Evolutionary conservation across 768 basidiomycete genomes (phyloP).

Genomic region (Amanita thiersii): DNA sequence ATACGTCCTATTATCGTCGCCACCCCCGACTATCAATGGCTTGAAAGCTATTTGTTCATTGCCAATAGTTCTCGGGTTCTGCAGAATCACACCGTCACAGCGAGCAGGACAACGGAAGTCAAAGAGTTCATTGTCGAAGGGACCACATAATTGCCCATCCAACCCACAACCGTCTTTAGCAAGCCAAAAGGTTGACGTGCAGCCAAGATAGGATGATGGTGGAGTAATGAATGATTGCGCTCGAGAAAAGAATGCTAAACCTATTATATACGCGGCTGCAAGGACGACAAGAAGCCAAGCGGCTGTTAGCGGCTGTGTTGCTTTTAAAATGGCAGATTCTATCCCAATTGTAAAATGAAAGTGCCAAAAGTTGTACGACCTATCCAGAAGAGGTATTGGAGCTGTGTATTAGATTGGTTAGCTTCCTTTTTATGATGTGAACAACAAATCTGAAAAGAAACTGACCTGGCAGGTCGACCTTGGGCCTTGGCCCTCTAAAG

Average conservation of each 20-base stretch:
- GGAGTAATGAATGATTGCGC: slow-evolving; percentile 69
- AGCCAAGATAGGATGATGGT: slow-evolving; percentile 52
- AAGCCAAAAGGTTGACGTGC: slow-evolving; percentile 66
- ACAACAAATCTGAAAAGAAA: slow-evolving; percentile 1
- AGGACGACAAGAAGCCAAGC: slow-evolving; percentile 50
- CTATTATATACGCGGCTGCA: slow-evolving; percentile 56
- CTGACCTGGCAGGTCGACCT: slow-evolving; percentile 42
- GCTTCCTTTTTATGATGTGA: neutral
- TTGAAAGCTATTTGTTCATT: slow-evolving; percentile 53
- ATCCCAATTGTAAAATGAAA: slow-evolving; percentile 33
- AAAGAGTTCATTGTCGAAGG: slow-evolving; percentile 52
- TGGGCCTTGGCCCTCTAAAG: slow-evolving; percentile 53
- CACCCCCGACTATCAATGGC: slow-evolving; percentile 82
- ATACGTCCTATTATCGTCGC: slow-evolving; percentile 63
- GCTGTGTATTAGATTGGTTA: slow-evolving; percentile 25
- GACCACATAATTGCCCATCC: slow-evolving; percentile 55
- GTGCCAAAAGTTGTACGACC: slow-evolving; percentile 31
- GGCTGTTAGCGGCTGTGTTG: slow-evolving; percentile 43
- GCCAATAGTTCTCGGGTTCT: slow-evolving; percentile 72
- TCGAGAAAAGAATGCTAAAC: slow-evolving; percentile 63
- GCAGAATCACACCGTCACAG: slow-evolving; percentile 53
- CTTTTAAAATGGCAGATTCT: slow-evolving; percentile 44
- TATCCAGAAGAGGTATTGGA: slow-evolving; percentile 46
- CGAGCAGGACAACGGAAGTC: slow-evolving; percentile 80
- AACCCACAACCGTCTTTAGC: slow-evolving; percentile 68